These are phyloP conservation scores for Medicago ruthenica DNA, from an alignment of 306 rosid species.

Conservation along the genomic window DNA sequence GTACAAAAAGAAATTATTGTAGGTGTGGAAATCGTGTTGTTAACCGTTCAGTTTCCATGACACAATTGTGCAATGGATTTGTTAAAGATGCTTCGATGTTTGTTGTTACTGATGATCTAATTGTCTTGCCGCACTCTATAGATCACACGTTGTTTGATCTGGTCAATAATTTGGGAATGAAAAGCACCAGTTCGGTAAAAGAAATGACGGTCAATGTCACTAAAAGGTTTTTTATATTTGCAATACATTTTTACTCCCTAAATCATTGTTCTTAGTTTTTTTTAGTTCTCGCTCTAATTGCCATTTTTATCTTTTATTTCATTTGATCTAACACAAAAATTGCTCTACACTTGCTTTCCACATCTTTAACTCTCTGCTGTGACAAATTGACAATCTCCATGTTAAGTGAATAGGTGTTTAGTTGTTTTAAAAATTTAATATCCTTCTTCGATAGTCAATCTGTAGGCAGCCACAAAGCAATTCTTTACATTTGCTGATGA, in stretches of 20 bases:
- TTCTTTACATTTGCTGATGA: slow-evolving; percentile 12
- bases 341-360: not conserved
- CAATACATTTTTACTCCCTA: no score
- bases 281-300: not conserved
- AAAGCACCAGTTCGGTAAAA: not conserved
- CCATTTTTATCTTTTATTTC: not conserved
- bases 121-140: not conserved
- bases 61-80: not conserved
- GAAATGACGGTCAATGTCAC: not conserved
- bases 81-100: not conserved
- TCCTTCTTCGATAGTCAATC: slow-evolving; percentile 12
- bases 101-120: not conserved
- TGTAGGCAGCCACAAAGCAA: not conserved
- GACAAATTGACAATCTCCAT: no score
- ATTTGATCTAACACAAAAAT: not conserved
- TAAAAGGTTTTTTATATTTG: not conserved
- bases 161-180: not conserved
- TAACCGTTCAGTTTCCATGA: not conserved
- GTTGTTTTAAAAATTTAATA: slow-evolving; percentile 24
- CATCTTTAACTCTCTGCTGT: not conserved
- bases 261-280: not conserved
- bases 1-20: not conserved
- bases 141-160: not conserved
- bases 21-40: not conserved
- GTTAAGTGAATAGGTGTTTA: not conserved